phyloP scores from a whole-genome alignment of 2,329 filamentous ascomycete species.

The Camillea tinctor region DNA sequence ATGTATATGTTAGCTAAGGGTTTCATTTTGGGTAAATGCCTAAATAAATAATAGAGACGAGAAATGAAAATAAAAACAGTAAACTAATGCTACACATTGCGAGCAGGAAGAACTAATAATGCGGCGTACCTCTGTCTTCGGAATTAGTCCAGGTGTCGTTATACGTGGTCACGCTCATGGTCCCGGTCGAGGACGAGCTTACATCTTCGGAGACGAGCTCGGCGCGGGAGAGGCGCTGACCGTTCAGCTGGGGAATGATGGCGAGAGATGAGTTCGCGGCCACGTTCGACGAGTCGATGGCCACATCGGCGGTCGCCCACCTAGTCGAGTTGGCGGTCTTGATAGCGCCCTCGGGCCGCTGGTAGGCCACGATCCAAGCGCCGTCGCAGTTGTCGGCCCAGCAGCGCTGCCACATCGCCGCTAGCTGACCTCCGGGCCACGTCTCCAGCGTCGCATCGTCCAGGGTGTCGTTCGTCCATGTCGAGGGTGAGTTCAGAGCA shows the following conservation, averaged over 20 bases:
- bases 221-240: constrained; percentile 13
- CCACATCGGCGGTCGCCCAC: constrained; percentile 17
- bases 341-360: constrained; percentile 24
- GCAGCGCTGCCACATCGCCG: constrained; percentile 23
- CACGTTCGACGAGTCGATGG: constrained; percentile 15
- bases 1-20: background rate
- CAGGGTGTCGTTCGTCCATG: constrained; percentile 23
- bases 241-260: constrained; percentile 19
- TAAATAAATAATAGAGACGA: background rate
- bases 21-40: background rate
- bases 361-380: constrained; percentile 24
- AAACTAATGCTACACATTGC: no score
- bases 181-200: constrained; percentile 8
- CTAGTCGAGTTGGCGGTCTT: constrained; percentile 25
- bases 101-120: background rate
- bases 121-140: constrained; percentile 16
- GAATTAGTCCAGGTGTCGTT: constrained; percentile 18
- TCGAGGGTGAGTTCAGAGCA: constrained; percentile 15
- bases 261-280: constrained; percentile 23
- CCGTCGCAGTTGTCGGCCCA: constrained; percentile 13
- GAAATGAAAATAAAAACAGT: no score
- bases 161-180: constrained; percentile 18
- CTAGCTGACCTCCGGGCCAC: constrained; percentile 23
- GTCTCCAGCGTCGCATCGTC: constrained; percentile 14
- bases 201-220: constrained; percentile 18